A percentile compares a stretch with the other conserved stretches of the same genome.
Conservation (phyloP, 2,329 filamentous ascomycete species). For the Thielaviopsis populi region DNA sequence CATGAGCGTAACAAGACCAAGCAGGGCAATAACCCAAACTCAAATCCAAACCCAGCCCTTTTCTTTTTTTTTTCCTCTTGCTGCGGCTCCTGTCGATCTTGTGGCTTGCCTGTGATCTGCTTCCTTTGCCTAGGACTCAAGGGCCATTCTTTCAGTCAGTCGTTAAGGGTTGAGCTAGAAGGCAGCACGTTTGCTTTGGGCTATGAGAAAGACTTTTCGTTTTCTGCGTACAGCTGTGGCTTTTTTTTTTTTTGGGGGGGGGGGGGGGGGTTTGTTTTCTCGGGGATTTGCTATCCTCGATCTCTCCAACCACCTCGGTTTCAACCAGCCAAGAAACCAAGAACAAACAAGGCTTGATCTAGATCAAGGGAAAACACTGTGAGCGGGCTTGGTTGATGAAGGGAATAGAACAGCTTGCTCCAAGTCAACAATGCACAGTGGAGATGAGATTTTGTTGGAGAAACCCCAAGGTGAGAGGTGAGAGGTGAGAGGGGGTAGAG, state of each 20-base stretch:
- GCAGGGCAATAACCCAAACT: background rate
- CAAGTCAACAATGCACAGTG: too few relatives aligned
- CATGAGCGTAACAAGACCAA: background rate
- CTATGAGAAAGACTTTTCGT: background rate
- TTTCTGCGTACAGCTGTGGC: background rate
- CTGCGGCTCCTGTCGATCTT: slow-evolving; percentile 4
- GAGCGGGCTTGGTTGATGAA: too few relatives aligned
- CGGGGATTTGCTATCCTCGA: too few relatives aligned
- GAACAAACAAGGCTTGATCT: too few relatives aligned
- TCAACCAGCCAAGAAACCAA: too few relatives aligned
- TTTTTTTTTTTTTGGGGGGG: background rate
- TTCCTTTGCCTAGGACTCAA: background rate
- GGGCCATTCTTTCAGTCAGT: background rate
- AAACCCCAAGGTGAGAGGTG: too few relatives aligned
- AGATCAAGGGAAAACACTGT: too few relatives aligned
- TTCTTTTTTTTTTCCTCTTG: slow-evolving; percentile 2
- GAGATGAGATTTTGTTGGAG: too few relatives aligned
- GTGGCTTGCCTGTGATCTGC: slow-evolving; percentile 5
- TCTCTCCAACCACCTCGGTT: too few relatives aligned
- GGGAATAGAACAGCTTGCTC: too few relatives aligned
- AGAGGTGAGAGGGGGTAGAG: too few relatives aligned
- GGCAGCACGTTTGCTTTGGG: background rate
- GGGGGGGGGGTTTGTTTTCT: too few relatives aligned
- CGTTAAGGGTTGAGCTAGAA: background rate
- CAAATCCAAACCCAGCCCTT: slow-evolving; percentile 1